These are phyloP conservation scores for Fusarium protoensiforme DNA, from an alignment of 2,329 filamentous ascomycete species.

Conservation along the genomic window DNA sequence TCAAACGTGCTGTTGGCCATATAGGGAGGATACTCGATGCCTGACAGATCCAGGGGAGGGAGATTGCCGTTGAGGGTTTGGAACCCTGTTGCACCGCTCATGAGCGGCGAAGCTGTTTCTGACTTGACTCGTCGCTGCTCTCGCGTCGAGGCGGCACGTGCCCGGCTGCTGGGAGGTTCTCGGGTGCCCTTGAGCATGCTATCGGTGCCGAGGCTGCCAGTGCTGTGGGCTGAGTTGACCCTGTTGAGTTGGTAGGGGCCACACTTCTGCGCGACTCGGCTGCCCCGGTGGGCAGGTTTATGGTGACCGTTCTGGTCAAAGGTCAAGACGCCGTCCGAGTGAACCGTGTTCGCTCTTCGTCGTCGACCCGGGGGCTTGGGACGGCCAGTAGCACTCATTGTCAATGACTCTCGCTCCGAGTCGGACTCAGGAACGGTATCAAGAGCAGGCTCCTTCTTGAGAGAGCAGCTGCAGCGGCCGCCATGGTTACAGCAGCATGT, in stretches of 20 bases:
- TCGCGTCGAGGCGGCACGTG: conserved; percentile 52
- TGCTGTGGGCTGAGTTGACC: conserved; percentile 67
- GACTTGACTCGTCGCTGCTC: conserved; percentile 68
- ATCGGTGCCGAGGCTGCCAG: conserved; percentile 58
- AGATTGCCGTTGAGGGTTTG: conserved; percentile 64
- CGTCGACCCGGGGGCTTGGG: conserved; percentile 59
- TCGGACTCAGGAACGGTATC: conserved; percentile 74
- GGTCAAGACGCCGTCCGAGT: conserved; percentile 68
- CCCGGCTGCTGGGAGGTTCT: conserved; percentile 50
- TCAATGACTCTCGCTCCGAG: conserved; percentile 60
- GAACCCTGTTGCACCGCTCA: conserved; percentile 61
- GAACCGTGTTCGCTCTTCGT: conserved; percentile 70
- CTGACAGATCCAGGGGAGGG: conserved; percentile 68
- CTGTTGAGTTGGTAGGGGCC: conserved; percentile 71
- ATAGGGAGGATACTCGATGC: conserved; percentile 62
- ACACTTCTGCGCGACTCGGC: conserved; percentile 69
- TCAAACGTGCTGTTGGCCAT: conserved; percentile 61
- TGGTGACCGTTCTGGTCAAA: conserved; percentile 74
- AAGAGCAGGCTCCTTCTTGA: conserved; percentile 70
- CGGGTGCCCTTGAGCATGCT: conserved; percentile 52
- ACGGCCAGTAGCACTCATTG: conserved; percentile 41
- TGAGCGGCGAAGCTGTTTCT: conserved; percentile 69
- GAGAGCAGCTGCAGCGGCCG: conserved; percentile 71
- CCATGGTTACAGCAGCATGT: conserved; percentile 79
- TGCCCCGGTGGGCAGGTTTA: conserved; percentile 70